These are phyloP conservation scores for Arthroderma sp. DNA, from an alignment of 2,329 filamentous ascomycete genomes.

Conservation along the genomic window DNA sequence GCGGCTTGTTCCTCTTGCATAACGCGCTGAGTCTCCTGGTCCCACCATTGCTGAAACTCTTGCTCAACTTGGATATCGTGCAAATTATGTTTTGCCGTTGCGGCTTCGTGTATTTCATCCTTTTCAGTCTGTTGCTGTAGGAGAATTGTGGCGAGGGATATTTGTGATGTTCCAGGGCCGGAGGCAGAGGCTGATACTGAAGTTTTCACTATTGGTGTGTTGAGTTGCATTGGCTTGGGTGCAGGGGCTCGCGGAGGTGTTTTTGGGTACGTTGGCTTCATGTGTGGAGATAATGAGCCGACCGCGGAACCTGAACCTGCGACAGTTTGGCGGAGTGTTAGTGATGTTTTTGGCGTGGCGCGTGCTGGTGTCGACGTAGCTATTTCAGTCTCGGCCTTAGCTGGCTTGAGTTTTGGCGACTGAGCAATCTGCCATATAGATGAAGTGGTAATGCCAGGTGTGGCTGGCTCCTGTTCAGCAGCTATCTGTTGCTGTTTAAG, in stretches of 20 bases:
- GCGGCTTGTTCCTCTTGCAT: slow-evolving; percentile 47
- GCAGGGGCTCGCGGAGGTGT: slow-evolving; percentile 11
- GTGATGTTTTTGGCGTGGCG: slow-evolving; percentile 35
- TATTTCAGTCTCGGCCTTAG: slow-evolving; percentile 2
- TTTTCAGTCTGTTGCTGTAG: slow-evolving; percentile 77
- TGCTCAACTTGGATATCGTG: slow-evolving; percentile 96
- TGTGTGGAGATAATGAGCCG: slow-evolving; percentile 1
- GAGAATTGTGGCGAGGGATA: slow-evolving; percentile 80
- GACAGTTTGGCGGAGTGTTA: slow-evolving; percentile 52
- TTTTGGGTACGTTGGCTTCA: slow-evolving; percentile 6
- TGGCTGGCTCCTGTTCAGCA: slow-evolving; percentile 24
- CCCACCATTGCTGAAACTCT: slow-evolving; percentile 95
- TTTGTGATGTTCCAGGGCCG: slow-evolving; percentile 14
- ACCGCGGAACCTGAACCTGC: slow-evolving; percentile 26
- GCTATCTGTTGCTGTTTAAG: slow-evolving; percentile 55
- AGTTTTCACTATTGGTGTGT: not conserved
- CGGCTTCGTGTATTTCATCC: slow-evolving; percentile 66
- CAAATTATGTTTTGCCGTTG: slow-evolving; percentile 67
- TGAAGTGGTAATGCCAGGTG: slow-evolving; percentile 29
- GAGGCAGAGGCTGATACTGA: slow-evolving; percentile 27
- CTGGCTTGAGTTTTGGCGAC: slow-evolving; percentile 21
- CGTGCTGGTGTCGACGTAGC: not conserved
- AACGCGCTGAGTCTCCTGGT: slow-evolving; percentile 63
- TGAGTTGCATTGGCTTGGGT: not conserved
- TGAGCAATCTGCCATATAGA: slow-evolving; percentile 50